Conservation (phyloP, 1,139 yeast genomes). For the Komagataea norvegica region DNA sequence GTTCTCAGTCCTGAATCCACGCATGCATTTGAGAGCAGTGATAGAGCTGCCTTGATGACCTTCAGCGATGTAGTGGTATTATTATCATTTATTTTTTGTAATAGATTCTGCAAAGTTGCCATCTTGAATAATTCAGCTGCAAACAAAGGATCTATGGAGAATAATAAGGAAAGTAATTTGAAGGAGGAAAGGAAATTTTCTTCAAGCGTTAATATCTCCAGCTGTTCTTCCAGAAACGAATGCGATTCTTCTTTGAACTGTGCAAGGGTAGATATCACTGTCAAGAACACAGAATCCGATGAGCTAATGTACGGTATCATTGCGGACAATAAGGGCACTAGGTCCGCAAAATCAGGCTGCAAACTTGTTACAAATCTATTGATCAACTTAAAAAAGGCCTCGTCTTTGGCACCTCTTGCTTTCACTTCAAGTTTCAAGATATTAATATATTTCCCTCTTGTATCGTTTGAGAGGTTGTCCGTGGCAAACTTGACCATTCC, state of each 20-base stretch:
- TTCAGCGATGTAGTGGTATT: conserved; percentile 6
- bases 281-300: conserved; percentile 12
- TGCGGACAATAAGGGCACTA: conserved; percentile 12
- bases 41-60: conserved; percentile 16
- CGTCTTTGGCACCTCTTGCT: conserved; percentile 10
- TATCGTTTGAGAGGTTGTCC: not conserved
- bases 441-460: conserved; percentile 3
- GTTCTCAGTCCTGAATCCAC: conserved; percentile 37
- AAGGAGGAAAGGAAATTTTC: conserved; percentile 13
- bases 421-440: conserved; percentile 4
- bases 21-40: conserved; percentile 29
- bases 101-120: conserved; percentile 14
- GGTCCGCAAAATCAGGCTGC: conserved; percentile 10
- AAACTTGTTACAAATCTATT: conserved; percentile 14
- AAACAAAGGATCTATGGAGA: conserved; percentile 11
- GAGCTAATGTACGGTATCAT: conserved; percentile 13
- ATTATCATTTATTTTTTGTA: conserved; percentile 9
- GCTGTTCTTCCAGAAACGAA: conserved; percentile 17
- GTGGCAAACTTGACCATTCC: not conserved
- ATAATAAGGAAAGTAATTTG: conserved; percentile 15
- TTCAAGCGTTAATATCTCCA: conserved; percentile 18
- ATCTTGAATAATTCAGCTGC: conserved; percentile 14
- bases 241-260: conserved; percentile 9
- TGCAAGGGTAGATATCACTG: conserved; percentile 13
- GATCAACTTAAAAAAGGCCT: conserved; percentile 14